Evolutionary conservation across 208 protist species (phyloP), one percentile per base, ranked within the genome.

Genomic region (Naegleria lovaniensis): DNA sequence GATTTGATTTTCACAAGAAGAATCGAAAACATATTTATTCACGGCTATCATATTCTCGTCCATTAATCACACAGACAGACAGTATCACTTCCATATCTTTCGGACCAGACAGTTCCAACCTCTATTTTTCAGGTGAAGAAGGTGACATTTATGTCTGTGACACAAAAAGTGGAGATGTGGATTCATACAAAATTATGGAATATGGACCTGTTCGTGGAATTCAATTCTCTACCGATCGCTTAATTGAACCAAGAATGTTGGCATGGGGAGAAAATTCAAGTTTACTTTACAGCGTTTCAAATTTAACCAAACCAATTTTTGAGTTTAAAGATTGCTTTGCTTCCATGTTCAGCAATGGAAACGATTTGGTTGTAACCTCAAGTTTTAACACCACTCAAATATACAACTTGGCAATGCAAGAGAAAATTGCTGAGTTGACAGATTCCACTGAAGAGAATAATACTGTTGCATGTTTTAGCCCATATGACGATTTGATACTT

Each of bases 401-500:
- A 5, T 90, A 67, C 5, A 39, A 90, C 40, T 15, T 51, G 6
- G 38, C 19, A n/a, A 1, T 9, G 0, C 36, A 19, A 48, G 48
- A 90, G 11, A 85, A 29, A 22, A 84, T 90, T 51, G 75, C 88
- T 33, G 38, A 19, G 29, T 67, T 90, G 11, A 84, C 9, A 22
- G 88, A 90, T 51, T 2, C 13, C 0, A 75, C 19, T 48, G 11
- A 16, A 19, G 67, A 84, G 38, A 52, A 90, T 4, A 43, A 84
- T 22, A 90, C 15, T 48, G 43, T 90, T 52, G 88, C 88, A 29
- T 90, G 88, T 51, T 90, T 90, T 39, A 51, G 38, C 43, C 88
- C 88, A 0, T 84, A 84, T 15, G 88, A 90, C 29, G 88, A 90
- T 19, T 85, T 90, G 67, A n/a, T 90, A 29, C 88, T 90, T 7